phyloP scores from a whole-genome alignment of 768 basidiomycete genomes.

The Termitomyces sp. region DNA sequence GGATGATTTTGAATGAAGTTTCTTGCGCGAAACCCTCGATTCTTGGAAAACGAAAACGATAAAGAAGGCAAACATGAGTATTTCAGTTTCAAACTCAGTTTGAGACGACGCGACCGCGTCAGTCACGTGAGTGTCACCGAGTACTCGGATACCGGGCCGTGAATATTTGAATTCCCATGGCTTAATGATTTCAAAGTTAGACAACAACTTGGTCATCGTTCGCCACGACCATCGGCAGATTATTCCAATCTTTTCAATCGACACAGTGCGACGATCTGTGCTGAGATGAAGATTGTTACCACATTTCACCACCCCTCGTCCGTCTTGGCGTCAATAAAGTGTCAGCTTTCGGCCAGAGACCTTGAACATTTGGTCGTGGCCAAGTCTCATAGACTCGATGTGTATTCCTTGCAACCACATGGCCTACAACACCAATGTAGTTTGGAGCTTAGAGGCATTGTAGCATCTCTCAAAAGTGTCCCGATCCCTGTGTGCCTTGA shows the following conservation, averaged over 20 bases:
- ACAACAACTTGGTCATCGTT: constrained; percentile 2
- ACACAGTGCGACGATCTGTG: background rate
- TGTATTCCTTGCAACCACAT: constrained; percentile 58
- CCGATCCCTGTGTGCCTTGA: constrained; percentile 43
- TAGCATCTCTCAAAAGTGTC: constrained; percentile 50
- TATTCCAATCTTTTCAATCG: background rate
- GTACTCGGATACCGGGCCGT: background rate
- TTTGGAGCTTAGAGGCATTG: constrained; percentile 65
- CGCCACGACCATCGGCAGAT: background rate
- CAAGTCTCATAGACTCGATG: constrained; percentile 60
- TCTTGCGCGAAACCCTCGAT: background rate
- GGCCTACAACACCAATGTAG: constrained; percentile 58
- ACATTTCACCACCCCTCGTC: constrained; percentile 79
- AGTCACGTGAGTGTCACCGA: background rate
- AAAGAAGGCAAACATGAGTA: background rate
- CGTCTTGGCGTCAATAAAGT: constrained; percentile 65
- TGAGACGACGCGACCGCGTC: background rate
- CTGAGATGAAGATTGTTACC: constrained; percentile 52
- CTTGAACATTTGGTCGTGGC: constrained; percentile 66
- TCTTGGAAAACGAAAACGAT: background rate
- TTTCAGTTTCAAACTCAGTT: background rate
- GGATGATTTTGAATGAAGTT: constrained; percentile 16
- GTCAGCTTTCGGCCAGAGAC: constrained; percentile 47
- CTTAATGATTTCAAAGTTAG: background rate
- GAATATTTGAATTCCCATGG: background rate